Evolutionary conservation across 2,329 filamentous ascomycete genomes (phyloP), one percentile per base, ranked within the genome.

Genomic region (Hypoxylon sp.): DNA sequence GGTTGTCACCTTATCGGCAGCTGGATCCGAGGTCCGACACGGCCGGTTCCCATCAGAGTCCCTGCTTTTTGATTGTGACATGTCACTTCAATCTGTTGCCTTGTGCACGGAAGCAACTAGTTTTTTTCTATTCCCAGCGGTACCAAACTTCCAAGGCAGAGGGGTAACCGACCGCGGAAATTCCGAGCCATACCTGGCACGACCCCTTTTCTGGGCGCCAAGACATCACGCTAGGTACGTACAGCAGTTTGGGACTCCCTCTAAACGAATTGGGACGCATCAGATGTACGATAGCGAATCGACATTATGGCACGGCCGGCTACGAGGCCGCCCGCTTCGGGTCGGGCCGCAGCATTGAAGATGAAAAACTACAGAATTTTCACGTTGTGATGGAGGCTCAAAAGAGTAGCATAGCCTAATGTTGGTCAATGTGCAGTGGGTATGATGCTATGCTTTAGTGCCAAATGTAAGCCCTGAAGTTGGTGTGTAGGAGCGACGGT

Each of bases 41-140:
- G 59, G 59, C 64, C 61, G 61, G 54, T 43, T 58, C 52, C 55
- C 60, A 53, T 56, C 57, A 62, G 46, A 29, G 39, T 56, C 37
- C 57, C 58, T 52, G 46, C 30, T 69, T 34, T 14, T 41, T 27
- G n/a, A 27, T 43, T 54, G 39, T 70, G 61, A 68, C 67, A 60
- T 63, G 64, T 70, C 67, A 70, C 34, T 46, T 69, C 61, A 53
- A 65, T 63, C 61, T 64, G 58, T 47, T 50, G 50, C 56, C 66
- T 69, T 53, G 67, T 57, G 67, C 67, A 58, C 51, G 60, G 59
- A 47, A 64, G 48, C 27, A 61, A 53, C 61, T 59, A 27, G 46
- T 63, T 58, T 62, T 65, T 50, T 50, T 63, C 45, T 55, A 61
- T 69, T 53, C 61, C 57, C 61, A 61, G 63, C 63, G 30, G 67